These are phyloP conservation scores for Fusarium keratoplasticum DNA, from an alignment of 2,329 filamentous ascomycete genomes.

Conservation along the genomic window DNA sequence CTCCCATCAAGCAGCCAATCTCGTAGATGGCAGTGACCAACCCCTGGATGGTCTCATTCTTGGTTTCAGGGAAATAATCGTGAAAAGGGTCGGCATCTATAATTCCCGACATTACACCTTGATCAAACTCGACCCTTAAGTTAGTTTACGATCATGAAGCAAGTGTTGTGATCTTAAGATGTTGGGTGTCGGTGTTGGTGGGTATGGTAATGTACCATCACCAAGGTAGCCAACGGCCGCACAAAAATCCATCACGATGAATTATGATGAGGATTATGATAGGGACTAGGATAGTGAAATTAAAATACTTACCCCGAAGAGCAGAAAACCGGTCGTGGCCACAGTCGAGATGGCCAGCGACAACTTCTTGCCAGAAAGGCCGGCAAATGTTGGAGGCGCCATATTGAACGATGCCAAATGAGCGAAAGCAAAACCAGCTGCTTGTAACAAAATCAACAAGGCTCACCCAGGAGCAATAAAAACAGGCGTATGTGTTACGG, in stretches of 20 bases:
- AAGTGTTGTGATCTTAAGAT: not conserved
- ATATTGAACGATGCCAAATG: constrained; percentile 49
- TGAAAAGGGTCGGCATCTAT: constrained; percentile 64
- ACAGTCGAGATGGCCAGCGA: constrained; percentile 70
- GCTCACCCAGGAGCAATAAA: constrained; percentile 33
- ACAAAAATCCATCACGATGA: too few species aligned
- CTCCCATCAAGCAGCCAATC: constrained; percentile 64
- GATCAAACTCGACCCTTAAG: constrained; percentile 31
- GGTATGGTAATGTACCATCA: not conserved
- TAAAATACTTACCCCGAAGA: too few species aligned
- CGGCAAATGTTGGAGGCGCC: constrained; percentile 67
- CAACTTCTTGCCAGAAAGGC: constrained; percentile 68
- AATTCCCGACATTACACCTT: constrained; percentile 66
- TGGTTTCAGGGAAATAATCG: constrained; percentile 56
- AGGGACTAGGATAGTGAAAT: too few species aligned
- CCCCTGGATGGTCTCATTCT: constrained; percentile 60
- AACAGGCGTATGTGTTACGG: constrained; percentile 2
- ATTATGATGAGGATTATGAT: not conserved
- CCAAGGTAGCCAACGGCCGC: not conserved
- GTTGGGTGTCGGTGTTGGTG: not conserved
- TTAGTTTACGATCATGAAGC: not conserved
- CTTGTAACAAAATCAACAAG: constrained; percentile 8
- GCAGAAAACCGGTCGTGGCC: constrained; percentile 69
- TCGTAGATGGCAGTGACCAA: constrained; percentile 64
- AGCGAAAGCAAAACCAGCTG: constrained; percentile 35